A percentile compares a stretch with the other conserved stretches of the same genome.
These are phyloP conservation scores for Hypocrella siamensis DNA, from an alignment of 2,329 filamentous ascomycete species.

Conservation along the genomic window DNA sequence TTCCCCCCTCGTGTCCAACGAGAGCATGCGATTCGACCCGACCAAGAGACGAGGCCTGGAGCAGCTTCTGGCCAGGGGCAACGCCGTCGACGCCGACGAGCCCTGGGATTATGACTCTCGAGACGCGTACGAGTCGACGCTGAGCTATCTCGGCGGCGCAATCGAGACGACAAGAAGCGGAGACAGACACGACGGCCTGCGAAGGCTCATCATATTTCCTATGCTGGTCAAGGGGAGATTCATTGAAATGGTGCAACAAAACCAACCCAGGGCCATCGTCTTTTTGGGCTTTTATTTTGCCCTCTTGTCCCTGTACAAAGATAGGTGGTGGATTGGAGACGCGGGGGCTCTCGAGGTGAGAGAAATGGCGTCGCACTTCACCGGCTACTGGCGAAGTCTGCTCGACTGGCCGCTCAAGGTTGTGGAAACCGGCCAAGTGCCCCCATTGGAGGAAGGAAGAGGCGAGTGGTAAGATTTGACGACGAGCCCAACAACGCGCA, in stretches of 20 bases:
- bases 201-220: conserved; percentile 5
- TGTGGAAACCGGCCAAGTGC: conserved; percentile 2
- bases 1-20: conserved; percentile 5
- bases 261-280: conserved; percentile 2
- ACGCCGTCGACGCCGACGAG: conserved; percentile 5
- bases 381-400: conserved; percentile 3
- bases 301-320: conserved; percentile 2
- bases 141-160: conserved; percentile 7
- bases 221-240: conserved; percentile 5
- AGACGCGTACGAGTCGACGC: conserved; percentile 7
- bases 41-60: conserved; percentile 4
- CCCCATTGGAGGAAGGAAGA: not conserved
- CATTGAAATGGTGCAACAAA: conserved; percentile 5
- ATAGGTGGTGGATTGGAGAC: conserved; percentile 5
- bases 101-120: conserved; percentile 7
- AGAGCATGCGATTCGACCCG: conserved; percentile 3
- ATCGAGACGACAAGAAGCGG: conserved; percentile 1
- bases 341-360: conserved; percentile 3
- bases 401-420: conserved; percentile 4
- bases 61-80: conserved; percentile 2
- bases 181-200: conserved; percentile 2
- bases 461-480: too few relatives aligned
- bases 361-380: conserved; percentile 1
- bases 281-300: conserved; percentile 5
- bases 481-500: too few relatives aligned